These are phyloP conservation scores for Oryza officinalis DNA, from an alignment of 176 grass and related monocot species.

Conservation along the genomic window DNA sequence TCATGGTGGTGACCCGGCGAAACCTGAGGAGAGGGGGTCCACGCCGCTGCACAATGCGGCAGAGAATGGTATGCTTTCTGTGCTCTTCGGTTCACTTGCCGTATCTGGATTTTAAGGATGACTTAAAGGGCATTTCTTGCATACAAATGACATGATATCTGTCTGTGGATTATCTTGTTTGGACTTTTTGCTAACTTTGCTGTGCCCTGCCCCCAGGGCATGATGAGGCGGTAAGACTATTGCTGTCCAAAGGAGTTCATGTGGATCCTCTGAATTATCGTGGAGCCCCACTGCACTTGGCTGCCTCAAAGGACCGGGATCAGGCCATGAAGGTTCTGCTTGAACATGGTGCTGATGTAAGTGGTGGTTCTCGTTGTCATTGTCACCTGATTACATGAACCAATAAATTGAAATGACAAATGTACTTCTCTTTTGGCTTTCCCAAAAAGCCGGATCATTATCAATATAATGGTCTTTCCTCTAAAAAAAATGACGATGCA, in stretches of 20 bases:
- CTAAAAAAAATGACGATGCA: too few species aligned
- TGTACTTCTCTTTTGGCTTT: too few species aligned
- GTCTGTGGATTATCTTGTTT: not conserved
- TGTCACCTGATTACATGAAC: not conserved
- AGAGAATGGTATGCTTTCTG: constrained; percentile 3
- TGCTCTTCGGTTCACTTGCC: not conserved
- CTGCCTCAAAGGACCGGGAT: not conserved
- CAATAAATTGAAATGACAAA: not conserved
- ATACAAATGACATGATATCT: not conserved
- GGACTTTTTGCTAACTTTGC: not conserved
- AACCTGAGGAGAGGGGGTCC: not conserved
- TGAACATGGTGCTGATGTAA: constrained; percentile 49
- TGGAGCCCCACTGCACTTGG: constrained; percentile 45
- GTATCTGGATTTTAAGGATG: not conserved
- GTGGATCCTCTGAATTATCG: constrained; percentile 30
- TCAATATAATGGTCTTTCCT: too few species aligned
- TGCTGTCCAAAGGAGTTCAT: constrained; percentile 45
- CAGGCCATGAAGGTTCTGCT: constrained; percentile 40
- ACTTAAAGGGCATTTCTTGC: not conserved
- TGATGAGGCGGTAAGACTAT: not conserved
- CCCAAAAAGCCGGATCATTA: too few species aligned
- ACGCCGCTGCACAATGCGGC: constrained; percentile 46
- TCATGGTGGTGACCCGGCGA: constrained; percentile 38
- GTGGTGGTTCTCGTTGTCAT: not conserved
- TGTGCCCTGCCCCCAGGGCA: constrained; percentile 19